These are phyloP conservation scores for Euclidium syriacum DNA, from an alignment of 345 rosid species.

Conservation along the genomic window DNA sequence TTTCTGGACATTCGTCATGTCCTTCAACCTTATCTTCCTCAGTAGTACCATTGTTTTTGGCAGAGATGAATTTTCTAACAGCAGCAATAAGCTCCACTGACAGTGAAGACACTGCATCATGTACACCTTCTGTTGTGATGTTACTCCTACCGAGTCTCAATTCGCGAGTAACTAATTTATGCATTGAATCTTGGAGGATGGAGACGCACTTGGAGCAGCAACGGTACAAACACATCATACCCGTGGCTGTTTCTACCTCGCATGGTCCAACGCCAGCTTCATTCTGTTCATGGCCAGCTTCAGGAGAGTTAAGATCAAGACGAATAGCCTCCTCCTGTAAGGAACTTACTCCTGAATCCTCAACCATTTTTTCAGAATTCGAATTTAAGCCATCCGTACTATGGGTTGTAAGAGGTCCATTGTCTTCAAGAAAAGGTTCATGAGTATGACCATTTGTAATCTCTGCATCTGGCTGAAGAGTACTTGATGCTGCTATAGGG, in stretches of 20 bases:
- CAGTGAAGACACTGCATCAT: constrained; percentile 64
- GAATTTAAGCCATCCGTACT: constrained; percentile 17
- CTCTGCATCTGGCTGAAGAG: constrained; percentile 15
- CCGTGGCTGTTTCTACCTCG: constrained; percentile 20
- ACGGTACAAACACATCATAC: constrained; percentile 45
- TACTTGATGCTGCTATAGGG: constrained; percentile 9
- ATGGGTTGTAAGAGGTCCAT: constrained; percentile 4
- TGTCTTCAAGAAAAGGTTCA: constrained; percentile 10
- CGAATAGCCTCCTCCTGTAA: constrained; percentile 11
- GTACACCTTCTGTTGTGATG: constrained; percentile 56
- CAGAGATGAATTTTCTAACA: constrained; percentile 42
- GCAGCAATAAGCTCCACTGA: constrained; percentile 60
- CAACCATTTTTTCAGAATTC: constrained; percentile 14
- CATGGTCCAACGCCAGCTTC: constrained; percentile 27
- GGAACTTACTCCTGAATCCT: constrained; percentile 15
- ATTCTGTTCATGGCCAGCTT: constrained; percentile 33
- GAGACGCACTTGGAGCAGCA: constrained; percentile 63
- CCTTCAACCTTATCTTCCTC: constrained; percentile 28
- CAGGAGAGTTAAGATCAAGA: constrained; percentile 35
- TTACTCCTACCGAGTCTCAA: constrained; percentile 34
- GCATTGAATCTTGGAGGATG: constrained; percentile 46
- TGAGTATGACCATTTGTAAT: constrained; percentile 15
- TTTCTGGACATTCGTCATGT: constrained; percentile 21
- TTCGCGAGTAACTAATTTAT: constrained; percentile 40
- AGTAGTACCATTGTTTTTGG: constrained; percentile 23